phyloP scores from a whole-genome alignment of 2,329 filamentous ascomycete species.

The Claviceps humidiphila region DNA sequence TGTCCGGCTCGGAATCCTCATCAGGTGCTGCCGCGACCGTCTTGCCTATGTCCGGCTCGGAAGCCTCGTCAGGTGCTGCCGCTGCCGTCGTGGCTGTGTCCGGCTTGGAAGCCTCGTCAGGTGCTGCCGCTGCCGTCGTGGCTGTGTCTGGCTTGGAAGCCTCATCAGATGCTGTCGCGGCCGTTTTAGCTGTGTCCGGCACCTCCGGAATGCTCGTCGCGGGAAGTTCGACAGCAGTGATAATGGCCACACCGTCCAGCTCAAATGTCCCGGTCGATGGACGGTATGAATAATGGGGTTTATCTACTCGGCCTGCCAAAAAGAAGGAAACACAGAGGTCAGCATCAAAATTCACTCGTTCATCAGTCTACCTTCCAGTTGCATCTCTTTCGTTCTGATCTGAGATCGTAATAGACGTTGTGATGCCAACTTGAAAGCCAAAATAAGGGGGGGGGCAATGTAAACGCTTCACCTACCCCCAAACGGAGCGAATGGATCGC shows the following conservation, averaged over 20 bases:
- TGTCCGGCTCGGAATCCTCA: too few relatives aligned
- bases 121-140: too few relatives aligned
- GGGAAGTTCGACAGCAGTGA: slow-evolving; percentile 20
- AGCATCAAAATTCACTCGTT: not conserved
- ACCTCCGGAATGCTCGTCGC: slow-evolving; percentile 10
- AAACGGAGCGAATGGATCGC: slow-evolving; percentile 30
- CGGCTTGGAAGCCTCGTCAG: too few relatives aligned
- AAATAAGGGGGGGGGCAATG: too few relatives aligned
- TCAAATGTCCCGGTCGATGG: slow-evolving; percentile 20
- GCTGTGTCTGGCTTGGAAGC: not conserved
- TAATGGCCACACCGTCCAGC: slow-evolving; percentile 22
- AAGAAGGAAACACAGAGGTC: not conserved
- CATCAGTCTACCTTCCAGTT: not conserved
- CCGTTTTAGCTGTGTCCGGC: not conserved
- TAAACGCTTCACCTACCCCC: slow-evolving; percentile 22
- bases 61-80: too few relatives aligned
- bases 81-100: too few relatives aligned
- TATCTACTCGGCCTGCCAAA: slow-evolving; percentile 21
- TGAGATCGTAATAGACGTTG: too few relatives aligned
- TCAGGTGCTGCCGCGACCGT: too few relatives aligned
- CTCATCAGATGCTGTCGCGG: not conserved
- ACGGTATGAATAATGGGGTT: slow-evolving; percentile 13
- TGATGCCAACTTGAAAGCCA: too few relatives aligned
- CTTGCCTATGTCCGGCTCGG: too few relatives aligned
- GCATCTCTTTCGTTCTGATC: not conserved